Conservation (phyloP, 495 filamentous ascomycete genomes). For the Podospora conica region DNA sequence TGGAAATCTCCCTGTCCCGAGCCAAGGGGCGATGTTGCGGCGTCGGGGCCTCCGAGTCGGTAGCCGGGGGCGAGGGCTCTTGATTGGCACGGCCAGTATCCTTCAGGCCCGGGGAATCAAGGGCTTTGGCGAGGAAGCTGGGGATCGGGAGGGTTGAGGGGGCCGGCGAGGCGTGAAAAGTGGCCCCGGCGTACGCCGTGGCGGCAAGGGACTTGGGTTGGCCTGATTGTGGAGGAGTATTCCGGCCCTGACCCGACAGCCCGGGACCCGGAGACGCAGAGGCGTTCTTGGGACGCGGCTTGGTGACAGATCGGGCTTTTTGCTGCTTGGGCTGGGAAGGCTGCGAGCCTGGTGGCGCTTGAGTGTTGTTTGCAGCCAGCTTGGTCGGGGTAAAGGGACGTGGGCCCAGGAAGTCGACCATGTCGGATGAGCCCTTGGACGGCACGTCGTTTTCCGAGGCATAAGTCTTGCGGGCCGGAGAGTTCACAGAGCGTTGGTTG, state of each 20-base stretch:
- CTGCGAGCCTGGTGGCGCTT: conserved; percentile 17
- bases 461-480: conserved; percentile 37
- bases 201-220: conserved; percentile 35
- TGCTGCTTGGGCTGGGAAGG: conserved; percentile 17
- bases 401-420: conserved; percentile 18
- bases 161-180: conserved; percentile 91
- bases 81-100: conserved; percentile 24
- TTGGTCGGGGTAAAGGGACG: conserved; percentile 38
- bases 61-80: conserved; percentile 34
- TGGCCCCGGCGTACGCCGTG: conserved; percentile 81
- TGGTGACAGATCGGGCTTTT: conserved; percentile 31
- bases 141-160: conserved; percentile 90
- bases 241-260: conserved; percentile 27
- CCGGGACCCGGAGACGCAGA: conserved; percentile 30
- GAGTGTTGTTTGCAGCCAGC: conserved; percentile 17
- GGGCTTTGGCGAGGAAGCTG: conserved; percentile 79
- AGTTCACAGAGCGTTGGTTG: conserved; percentile 27
- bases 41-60: conserved; percentile 40
- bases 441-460: conserved; percentile 46
- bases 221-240: conserved; percentile 34
- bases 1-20: conserved; percentile 14
- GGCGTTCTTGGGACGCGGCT: conserved; percentile 25
- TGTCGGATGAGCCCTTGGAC: conserved; percentile 14
- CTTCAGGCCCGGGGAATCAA: conserved; percentile 49
- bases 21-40: conserved; percentile 25